Evolutionary conservation across 2,329 filamentous ascomycete species (phyloP), one percentile per base, ranked within the genome.

Genomic region (Blastomyces parvus): DNA sequence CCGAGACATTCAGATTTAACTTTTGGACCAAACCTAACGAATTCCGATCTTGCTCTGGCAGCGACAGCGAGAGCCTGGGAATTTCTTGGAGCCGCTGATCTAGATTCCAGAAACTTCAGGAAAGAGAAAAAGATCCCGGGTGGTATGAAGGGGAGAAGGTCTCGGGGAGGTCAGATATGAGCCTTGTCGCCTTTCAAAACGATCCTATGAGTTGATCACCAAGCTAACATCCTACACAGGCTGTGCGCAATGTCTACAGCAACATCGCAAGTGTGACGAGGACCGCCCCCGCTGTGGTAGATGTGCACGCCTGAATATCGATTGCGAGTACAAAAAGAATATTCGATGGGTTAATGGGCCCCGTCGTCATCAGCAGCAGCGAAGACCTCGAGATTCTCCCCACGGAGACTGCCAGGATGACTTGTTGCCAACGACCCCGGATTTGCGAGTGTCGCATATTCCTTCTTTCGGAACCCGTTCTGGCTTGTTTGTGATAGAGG

Each of bases 211-310:
- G 17, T 19, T 48, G n/a, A 27, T 30, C 25, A 30, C 14, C 6
- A 27, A 50, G 36, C 27, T 36, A 40, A 50, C 59, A 36, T 17
- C 46, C 50, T 17, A 0, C 8, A 33, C 42, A 60, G 59, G 59
- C n/a, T 60, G 59, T 36, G 27, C 30, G 5, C 46, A 33, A 60
- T 60, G 59, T 27, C 42, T 60, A 50, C 42, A 60, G 36, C 59
- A 60, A 30, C 59, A 60, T 38, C 59, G 44, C 40, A 60, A 60
- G n/a, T 60, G 59, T 50, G 59, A 60, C 9, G 59, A 60, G 27
- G 44, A 2, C 36, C 59, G 59, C 25, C 44, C 59, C 19, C 40
- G 42, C 17, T 60, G 59, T 50, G 44, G 27, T 25, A 36, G 59
- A 36, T 60, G 59, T 44, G 11, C 42, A 19, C 44, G 59, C 8